phyloP scores from a whole-genome alignment of 768 basidiomycete genomes.

The Rhizopogon vulgaris region DNA sequence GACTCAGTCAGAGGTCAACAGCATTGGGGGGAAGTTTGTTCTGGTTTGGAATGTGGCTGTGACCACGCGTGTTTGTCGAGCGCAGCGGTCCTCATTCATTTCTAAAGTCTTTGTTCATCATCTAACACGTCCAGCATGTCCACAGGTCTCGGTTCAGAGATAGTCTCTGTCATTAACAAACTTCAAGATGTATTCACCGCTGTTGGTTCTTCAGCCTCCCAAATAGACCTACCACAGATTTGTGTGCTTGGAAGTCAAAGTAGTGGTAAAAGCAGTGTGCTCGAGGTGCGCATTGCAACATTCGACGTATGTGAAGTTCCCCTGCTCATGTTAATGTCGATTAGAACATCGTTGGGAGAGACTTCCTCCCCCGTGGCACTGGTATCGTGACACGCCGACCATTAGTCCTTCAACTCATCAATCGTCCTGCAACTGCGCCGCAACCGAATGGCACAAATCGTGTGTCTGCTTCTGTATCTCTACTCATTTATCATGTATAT shows the following conservation, averaged over 20 bases:
- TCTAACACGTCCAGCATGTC: conserved; percentile 29
- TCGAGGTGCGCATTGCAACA: conserved; percentile 53
- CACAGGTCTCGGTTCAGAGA: conserved; percentile 71
- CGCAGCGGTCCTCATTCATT: conserved; percentile 9
- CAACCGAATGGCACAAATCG: conserved; percentile 38
- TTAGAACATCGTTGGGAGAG: conserved; percentile 95
- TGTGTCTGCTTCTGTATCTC: conserved; percentile 22
- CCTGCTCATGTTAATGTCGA: not conserved
- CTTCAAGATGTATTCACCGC: conserved; percentile 88
- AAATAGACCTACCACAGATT: conserved; percentile 89
- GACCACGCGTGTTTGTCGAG: conserved; percentile 8
- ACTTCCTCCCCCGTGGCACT: conserved; percentile 97
- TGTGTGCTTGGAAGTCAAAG: conserved; percentile 89
- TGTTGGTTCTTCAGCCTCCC: conserved; percentile 68
- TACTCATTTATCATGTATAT: conserved; percentile 1
- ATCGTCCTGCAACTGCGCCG: conserved; percentile 56
- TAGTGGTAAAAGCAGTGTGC: conserved; percentile 89
- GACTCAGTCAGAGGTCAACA: too few relatives aligned
- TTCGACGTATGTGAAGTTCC: conserved; percentile 4
- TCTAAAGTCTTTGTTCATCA: not conserved
- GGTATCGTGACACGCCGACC: conserved; percentile 98
- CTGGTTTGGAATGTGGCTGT: conserved; percentile 19
- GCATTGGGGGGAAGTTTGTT: conserved; percentile 1
- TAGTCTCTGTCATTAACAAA: conserved; percentile 79
- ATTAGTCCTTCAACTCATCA: conserved; percentile 92